These are phyloP conservation scores for Beverwykella pulmonaria DNA, from an alignment of 495 filamentous ascomycete species.

Conservation along the genomic window DNA sequence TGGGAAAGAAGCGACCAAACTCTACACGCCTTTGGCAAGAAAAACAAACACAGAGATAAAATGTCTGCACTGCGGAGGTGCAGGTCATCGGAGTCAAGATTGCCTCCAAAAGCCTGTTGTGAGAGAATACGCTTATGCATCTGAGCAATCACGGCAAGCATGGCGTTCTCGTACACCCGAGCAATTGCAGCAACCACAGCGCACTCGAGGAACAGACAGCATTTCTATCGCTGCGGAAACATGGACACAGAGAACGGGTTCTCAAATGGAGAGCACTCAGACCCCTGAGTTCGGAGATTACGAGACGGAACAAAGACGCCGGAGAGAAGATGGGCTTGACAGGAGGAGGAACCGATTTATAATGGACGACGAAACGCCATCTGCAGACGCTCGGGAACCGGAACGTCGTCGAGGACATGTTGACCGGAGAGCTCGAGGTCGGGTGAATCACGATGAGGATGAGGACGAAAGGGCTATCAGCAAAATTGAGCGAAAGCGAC, in stretches of 20 bases:
- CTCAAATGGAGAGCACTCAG: not conserved
- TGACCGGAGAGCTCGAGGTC: slow-evolving; percentile 4
- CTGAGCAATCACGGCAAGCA: not conserved
- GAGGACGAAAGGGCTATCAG: slow-evolving; percentile 13
- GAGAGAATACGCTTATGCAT: not conserved
- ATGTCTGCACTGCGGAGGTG: slow-evolving; percentile 16
- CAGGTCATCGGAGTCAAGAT: slow-evolving; percentile 14
- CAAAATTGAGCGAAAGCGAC: slow-evolving; percentile 48
- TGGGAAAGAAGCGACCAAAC: not conserved
- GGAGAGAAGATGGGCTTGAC: not conserved
- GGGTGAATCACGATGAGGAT: slow-evolving; percentile 30
- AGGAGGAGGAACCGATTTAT: slow-evolving; percentile 25
- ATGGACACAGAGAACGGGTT: slow-evolving; percentile 13
- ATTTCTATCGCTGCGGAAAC: slow-evolving; percentile 14
- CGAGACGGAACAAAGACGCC: not conserved
- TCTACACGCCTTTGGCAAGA: slow-evolving; percentile 14
- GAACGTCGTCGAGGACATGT: slow-evolving; percentile 2
- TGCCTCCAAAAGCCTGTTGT: slow-evolving; percentile 16
- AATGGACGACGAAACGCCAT: slow-evolving; percentile 4
- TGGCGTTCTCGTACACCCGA: not conserved
- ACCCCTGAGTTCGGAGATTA: not conserved
- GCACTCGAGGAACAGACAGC: not conserved
- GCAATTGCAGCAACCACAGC: not conserved
- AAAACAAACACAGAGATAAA: slow-evolving; percentile 9
- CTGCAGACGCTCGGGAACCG: slow-evolving; percentile 7